A percentile compares a stretch with the other conserved stretches of the same genome.
Conservation (phyloP, 257 asterid species). For the Ligustrum vulgare region DNA sequence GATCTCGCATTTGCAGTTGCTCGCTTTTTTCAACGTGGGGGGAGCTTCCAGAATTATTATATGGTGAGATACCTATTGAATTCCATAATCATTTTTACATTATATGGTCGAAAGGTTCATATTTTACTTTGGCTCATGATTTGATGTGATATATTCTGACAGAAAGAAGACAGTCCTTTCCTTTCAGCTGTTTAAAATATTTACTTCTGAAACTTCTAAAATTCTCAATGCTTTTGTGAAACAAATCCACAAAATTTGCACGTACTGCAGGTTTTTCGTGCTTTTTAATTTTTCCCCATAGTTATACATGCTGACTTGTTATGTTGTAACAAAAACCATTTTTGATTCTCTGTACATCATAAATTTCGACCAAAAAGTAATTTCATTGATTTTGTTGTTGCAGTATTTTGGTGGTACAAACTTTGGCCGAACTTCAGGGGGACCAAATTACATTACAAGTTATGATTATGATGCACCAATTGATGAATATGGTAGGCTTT, state of each 20-base stretch:
- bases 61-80: constrained; percentile 54
- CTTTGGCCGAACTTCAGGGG: constrained; percentile 92
- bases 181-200: not conserved
- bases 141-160: not conserved
- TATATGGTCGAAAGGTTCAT: not conserved
- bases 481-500: constrained; percentile 81
- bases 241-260: not conserved
- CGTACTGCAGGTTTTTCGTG: not conserved
- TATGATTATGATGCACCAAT: constrained; percentile 96
- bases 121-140: constrained; percentile 6
- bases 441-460: constrained; percentile 88
- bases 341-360: constrained; percentile 12
- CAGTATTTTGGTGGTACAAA: constrained; percentile 99
- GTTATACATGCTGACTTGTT: constrained; percentile 2
- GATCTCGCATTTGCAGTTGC: constrained; percentile 97
- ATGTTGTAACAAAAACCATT: constrained; percentile 3
- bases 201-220: constrained; percentile 1
- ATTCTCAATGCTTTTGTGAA: constrained; percentile 1
- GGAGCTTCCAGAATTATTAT: constrained; percentile 89
- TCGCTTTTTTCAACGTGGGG: constrained; percentile 96
- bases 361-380: constrained; percentile 18
- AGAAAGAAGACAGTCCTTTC: not conserved
- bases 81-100: not conserved
- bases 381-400: constrained; percentile 35
- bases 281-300: not conserved